Base-by-base conservation (phyloP, 306 rosid species). In the Sechiopsis laciniata region DNA sequence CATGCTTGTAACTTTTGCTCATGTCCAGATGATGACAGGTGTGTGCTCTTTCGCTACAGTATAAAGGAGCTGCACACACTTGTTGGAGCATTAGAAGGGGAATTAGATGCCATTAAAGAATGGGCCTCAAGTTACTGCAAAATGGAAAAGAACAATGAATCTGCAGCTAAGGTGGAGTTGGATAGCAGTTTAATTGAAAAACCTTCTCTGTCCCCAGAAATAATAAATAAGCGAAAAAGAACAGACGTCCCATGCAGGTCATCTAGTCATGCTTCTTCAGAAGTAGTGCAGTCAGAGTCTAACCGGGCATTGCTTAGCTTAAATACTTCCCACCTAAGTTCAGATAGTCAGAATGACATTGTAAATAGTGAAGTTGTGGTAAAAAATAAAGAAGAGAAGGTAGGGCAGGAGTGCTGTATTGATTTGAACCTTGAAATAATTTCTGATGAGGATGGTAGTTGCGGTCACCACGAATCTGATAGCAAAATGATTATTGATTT, bases 71-170 rank as follows among this genome's bases (percentile, higher is more conserved):
- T 93, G 75, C 86, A 82, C 62, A 78, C 64, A 57, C 81, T 93
- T 71, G 80, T 84, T 72, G 84, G 79, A 78, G 97, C 93, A 42
- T 83, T 93, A 72, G 90, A 87, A 87, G 97, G 94, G 72, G 78
- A 72, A 29, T 48, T 77, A 14, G 80, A 73, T 51, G 83, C 90
- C 67, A 55, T 87, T 54, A 68, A 85, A 66, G 29, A 48, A 64
- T 88, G 90, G 91, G 80, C 67, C 70, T 79, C 81, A 40, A 70
- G 68, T 71, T 77, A 64, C 70, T 53, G 80, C 13, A 65, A 56
- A 79, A 69, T 71, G 69, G 82, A 57, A 75, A 55, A 73, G 76
- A 15, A 51, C 42, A 26, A 68, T 51, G 82, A 21, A 55, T 57
- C 74, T 66, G 72, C 61, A 15, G 57, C 75, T 75, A 84, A 85